These are phyloP conservation scores for Suillus fuscotomentosus DNA, from an alignment of 768 basidiomycete species.

Conservation along the genomic window DNA sequence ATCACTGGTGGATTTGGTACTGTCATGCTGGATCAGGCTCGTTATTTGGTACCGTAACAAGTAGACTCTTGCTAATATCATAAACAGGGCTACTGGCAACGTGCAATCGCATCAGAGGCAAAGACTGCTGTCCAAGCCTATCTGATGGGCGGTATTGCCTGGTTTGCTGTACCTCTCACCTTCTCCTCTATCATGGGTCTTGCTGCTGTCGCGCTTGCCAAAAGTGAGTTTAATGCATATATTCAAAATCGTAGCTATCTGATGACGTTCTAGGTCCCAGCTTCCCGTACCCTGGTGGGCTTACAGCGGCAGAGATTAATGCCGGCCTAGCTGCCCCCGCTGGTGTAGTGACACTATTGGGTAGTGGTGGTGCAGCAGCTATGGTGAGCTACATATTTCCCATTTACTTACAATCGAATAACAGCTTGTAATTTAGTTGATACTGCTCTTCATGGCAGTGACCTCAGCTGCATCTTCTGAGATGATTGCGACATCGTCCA, in stretches of 20 bases:
- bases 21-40: constrained; percentile 17
- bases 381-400: constrained; percentile 20
- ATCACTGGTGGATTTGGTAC: constrained; percentile 19
- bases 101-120: constrained; percentile 37
- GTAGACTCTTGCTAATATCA: constrained; percentile 1
- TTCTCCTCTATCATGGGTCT: constrained; percentile 38
- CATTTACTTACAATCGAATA: background rate
- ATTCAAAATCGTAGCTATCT: background rate
- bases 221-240: constrained; percentile 5
- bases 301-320: constrained; percentile 26
- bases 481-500: constrained; percentile 35
- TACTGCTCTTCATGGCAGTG: constrained; percentile 36
- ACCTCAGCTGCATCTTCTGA: constrained; percentile 34
- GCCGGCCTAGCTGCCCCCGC: constrained; percentile 36
- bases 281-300: constrained; percentile 35
- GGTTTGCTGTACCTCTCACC: constrained; percentile 39
- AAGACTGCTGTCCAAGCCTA: constrained; percentile 36
- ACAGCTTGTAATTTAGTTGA: constrained; percentile 15
- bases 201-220: constrained; percentile 27
- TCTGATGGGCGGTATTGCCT: constrained; percentile 38
- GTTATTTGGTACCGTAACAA: background rate
- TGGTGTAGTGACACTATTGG: constrained; percentile 33
- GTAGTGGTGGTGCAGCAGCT: constrained; percentile 35
- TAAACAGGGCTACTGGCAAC: constrained; percentile 33
- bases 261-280: constrained; percentile 30